phyloP scores from a whole-genome alignment of 768 basidiomycete genomes.

The Neoboletus magnificus region DNA sequence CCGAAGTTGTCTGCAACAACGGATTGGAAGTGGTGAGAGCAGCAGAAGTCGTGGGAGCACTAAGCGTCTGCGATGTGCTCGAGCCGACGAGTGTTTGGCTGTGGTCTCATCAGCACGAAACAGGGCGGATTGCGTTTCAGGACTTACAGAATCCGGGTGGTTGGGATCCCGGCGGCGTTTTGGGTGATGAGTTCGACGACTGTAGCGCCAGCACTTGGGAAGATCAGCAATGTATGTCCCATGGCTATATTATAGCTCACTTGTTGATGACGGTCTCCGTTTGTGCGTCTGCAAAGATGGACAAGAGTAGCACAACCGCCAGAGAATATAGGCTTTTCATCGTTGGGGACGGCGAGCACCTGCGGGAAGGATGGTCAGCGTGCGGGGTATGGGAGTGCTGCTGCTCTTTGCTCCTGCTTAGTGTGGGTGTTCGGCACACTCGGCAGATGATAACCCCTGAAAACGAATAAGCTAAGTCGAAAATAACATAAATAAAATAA shows the following conservation, averaged over 20 bases:
- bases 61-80: background rate
- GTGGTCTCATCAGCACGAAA: conserved; percentile 7
- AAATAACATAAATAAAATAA: background rate
- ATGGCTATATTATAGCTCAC: conserved; percentile 36
- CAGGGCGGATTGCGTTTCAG: background rate
- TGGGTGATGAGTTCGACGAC: conserved; percentile 48
- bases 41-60: background rate
- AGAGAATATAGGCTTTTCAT: conserved; percentile 17
- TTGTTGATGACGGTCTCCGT: conserved; percentile 44
- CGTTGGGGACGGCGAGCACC: conserved; percentile 5
- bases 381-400: background rate
- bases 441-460: conserved; percentile 23
- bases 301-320: conserved; percentile 17
- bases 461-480: background rate
- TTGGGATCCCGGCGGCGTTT: conserved; percentile 37
- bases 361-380: background rate
- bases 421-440: conserved; percentile 12
- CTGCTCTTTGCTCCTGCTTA: background rate
- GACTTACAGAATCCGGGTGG: conserved; percentile 45
- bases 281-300: conserved; percentile 38
- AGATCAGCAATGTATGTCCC: conserved; percentile 11
- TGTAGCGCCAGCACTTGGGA: conserved; percentile 44
- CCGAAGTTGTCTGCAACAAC: conserved; percentile 12
- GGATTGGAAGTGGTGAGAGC: conserved; percentile 20
- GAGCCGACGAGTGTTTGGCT: conserved; percentile 17